phyloP scores from a whole-genome alignment of 331 rosid genomes.

The Spiraea crenata region DNA sequence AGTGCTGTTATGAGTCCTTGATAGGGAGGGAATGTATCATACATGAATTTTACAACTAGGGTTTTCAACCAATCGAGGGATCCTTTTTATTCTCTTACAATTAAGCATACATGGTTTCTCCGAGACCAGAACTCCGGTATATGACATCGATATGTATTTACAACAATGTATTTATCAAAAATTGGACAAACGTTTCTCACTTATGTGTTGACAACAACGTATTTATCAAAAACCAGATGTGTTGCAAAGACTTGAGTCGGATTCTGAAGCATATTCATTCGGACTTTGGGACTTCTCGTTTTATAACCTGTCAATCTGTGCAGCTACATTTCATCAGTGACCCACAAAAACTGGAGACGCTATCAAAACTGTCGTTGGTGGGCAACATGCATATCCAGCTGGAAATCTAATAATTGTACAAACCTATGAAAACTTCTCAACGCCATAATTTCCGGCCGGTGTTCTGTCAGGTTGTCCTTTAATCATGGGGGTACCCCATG shows the following conservation, averaged over 20 bases:
- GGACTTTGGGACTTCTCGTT: background rate
- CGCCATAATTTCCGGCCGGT: slow-evolving; percentile 11
- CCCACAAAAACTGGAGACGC: slow-evolving; percentile 5
- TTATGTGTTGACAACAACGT: too few relatives aligned
- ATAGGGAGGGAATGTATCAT: slow-evolving; percentile 6
- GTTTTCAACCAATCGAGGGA: too few relatives aligned
- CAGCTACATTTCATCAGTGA: background rate
- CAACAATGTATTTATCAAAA: too few relatives aligned
- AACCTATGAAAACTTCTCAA: background rate
- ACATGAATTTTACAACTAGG: background rate
- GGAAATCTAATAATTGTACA: slow-evolving; percentile 9
- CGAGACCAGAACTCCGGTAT: too few relatives aligned
- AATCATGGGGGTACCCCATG: background rate
- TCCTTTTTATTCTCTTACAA: too few relatives aligned
- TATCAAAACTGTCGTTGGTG: background rate
- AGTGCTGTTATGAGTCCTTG: background rate
- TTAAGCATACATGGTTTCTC: too few relatives aligned
- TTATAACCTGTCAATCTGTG: background rate
- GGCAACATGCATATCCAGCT: slow-evolving; percentile 24
- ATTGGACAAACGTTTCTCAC: too few relatives aligned
- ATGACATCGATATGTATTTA: too few relatives aligned
- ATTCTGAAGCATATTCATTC: background rate
- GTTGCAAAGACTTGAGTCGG: too few relatives aligned
- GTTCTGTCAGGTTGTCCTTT: background rate
- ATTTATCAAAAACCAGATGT: too few relatives aligned